These are phyloP conservation scores for Elsinoe ampelina DNA, from an alignment of 2,329 filamentous ascomycete species.

Conservation along the genomic window DNA sequence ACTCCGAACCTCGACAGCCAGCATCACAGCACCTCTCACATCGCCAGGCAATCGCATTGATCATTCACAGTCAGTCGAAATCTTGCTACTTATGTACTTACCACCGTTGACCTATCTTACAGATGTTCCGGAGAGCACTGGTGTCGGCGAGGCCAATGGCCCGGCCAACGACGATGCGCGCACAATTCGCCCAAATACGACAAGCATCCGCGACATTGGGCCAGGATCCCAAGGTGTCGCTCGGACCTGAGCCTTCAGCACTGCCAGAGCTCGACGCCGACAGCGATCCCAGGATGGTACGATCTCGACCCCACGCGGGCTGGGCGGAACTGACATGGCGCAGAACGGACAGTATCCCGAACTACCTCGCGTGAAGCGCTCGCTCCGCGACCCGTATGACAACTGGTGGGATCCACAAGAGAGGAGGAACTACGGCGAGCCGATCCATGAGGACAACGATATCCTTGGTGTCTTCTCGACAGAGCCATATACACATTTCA, in stretches of 20 bases:
- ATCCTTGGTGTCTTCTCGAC: slow-evolving; percentile 81
- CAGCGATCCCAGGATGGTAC: slow-evolving; percentile 52
- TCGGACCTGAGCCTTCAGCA: neutral
- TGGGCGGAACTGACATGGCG: too few species aligned
- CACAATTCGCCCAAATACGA: slow-evolving; percentile 27
- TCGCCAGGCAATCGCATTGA: neutral
- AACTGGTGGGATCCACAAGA: slow-evolving; percentile 98
- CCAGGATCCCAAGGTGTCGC: neutral
- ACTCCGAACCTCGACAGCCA: too few species aligned
- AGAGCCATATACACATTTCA: slow-evolving; percentile 79
- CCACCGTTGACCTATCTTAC: neutral
- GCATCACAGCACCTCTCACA: too few species aligned
- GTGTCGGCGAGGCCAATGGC: slow-evolving; percentile 32
- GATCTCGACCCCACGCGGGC: slow-evolving; percentile 18
- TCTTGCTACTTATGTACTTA: neutral
- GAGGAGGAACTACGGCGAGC: slow-evolving; percentile 91
- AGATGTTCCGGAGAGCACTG: slow-evolving; percentile 36
- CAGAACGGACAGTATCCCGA: slow-evolving; percentile 81
- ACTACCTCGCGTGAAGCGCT: slow-evolving; percentile 70
- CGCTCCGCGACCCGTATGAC: slow-evolving; percentile 84
- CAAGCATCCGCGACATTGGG: slow-evolving; percentile 20
- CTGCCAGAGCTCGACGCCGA: slow-evolving; percentile 23
- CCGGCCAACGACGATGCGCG: slow-evolving; percentile 25
- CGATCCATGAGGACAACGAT: slow-evolving; percentile 94
- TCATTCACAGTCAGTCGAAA: neutral